Evolutionary conservation across 2,329 filamentous ascomycete species (phyloP), one percentile per base, ranked within the genome.

Genomic region (Hymenoscyphus albidus): DNA sequence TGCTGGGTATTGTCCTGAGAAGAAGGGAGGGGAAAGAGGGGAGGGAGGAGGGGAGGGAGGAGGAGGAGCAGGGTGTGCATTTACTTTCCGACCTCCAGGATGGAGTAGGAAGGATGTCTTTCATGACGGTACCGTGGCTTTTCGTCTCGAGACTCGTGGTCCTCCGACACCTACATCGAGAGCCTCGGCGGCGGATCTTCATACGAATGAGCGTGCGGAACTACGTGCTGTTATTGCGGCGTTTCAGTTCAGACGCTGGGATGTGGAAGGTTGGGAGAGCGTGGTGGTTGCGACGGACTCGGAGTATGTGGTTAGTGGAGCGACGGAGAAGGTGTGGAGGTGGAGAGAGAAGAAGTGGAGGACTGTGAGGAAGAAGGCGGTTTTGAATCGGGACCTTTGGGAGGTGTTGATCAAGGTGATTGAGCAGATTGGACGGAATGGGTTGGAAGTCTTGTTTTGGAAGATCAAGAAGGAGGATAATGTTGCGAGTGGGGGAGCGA

Each of bases 201-300:
- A 81, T 65, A 84, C 77, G 22, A 84, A 78, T 74, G 83, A 85
- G 67, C 78, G 83, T 4, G 84, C 84, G 2, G 82, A 85, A 71
- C 78, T 87, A 6, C 83, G 83, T 14, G 83, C 83, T 5, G 81
- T 80, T 5, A 79, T 85, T 58, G 80, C 77, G 5, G 84, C 80
- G 3, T 76, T 85, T 31, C 75, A 78, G 35, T 80, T 77, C 68
- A 74, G 77, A 2, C 9, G 71, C 66, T 85, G 82, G 82, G n/a
- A 14, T 0, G 27, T 4, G 6, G 68, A 69, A 70, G 79, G 62
- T 74, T 75, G 73, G 48, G 65, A 12, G 73, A 72, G 68, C 1
- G 5, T 86, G 2, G 80, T 85, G 44, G 78, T 87, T 64, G 83
- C 83, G 1, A 84, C 82, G 0, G 82, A 86, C 69, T 84, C 82